Percentiles rank a stretch among this genome's conserved stretches.
Conservation (phyloP, 768 basidiomycete genomes). For the Sistotremastrum niveocremeum region DNA sequence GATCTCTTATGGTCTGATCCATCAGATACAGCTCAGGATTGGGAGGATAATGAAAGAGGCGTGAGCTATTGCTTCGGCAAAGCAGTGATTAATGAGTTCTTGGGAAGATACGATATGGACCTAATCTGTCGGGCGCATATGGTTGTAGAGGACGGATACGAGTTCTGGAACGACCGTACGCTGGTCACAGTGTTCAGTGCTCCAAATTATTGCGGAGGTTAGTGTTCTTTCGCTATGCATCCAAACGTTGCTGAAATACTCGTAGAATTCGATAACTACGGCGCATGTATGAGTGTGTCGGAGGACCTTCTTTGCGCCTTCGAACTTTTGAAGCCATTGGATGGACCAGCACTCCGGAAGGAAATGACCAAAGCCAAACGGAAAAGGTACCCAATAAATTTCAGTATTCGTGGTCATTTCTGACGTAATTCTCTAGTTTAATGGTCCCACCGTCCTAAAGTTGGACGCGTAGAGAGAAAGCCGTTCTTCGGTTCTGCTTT, state of each 20-base stretch:
- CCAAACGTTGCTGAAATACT: constrained; percentile 11
- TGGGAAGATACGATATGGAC: constrained; percentile 95
- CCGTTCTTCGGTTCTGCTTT: too few species aligned
- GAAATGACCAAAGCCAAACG: constrained; percentile 99
- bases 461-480: too few species aligned
- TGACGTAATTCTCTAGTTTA: too few species aligned
- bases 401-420: too few species aligned
- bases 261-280: constrained; percentile 88
- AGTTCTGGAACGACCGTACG: constrained; percentile 99
- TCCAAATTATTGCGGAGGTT: constrained; percentile 92
- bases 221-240: constrained; percentile 19
- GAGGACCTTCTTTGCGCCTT: constrained; percentile 97
- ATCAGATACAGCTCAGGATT: constrained; percentile 91
- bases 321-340: constrained; percentile 90
- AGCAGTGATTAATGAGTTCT: constrained; percentile 90
- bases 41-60: constrained; percentile 99
- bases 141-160: constrained; percentile 99
- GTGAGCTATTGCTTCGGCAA: constrained; percentile 99
- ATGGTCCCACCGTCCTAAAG: too few species aligned
- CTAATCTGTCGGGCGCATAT: constrained; percentile 98
- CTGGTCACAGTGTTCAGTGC: constrained; percentile 98
- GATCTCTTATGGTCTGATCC: constrained; percentile 98
- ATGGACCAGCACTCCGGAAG: constrained; percentile 87
- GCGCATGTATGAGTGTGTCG: constrained; percentile 93
- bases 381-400: constrained; percentile 56